Evolutionary conservation across 345 rosid genomes (phyloP).

Genomic region (Populus deltoides): DNA sequence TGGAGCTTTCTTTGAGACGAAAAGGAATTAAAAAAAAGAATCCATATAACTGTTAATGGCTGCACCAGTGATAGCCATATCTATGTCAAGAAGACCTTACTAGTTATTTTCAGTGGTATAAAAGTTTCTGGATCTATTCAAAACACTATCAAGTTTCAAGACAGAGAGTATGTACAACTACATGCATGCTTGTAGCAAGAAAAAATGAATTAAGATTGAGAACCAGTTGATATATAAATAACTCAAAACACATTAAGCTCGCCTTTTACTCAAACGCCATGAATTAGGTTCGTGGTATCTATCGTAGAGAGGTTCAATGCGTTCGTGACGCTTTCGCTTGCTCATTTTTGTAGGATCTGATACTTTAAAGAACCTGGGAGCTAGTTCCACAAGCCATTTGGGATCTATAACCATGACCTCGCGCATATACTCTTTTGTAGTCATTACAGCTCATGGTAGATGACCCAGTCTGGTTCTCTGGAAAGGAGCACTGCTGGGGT

Average conservation of each 20-base stretch:
- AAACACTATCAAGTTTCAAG: neutral
- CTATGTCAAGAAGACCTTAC: neutral
- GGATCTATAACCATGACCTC: conserved; percentile 87
- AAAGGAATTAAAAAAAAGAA: too few relatives aligned
- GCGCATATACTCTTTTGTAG: conserved; percentile 88
- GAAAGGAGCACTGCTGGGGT: too few relatives aligned
- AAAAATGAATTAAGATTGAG: neutral
- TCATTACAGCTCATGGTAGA: conserved; percentile 47
- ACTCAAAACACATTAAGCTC: conserved; percentile 47
- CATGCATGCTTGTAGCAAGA: neutral
- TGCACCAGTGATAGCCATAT: neutral
- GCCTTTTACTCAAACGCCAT: conserved; percentile 80
- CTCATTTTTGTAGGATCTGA: conserved; percentile 85
- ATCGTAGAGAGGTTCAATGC: conserved; percentile 79
- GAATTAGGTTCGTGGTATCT: conserved; percentile 89
- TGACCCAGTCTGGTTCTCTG: too few relatives aligned
- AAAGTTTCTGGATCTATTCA: neutral
- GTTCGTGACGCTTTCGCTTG: conserved; percentile 86
- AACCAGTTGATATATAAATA: neutral
- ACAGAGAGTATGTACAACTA: neutral
- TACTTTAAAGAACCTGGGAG: conserved; percentile 85
- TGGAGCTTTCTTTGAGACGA: too few relatives aligned
- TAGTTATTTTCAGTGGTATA: neutral
- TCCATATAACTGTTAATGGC: neutral
- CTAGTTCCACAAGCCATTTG: conserved; percentile 86